phyloP scores from a whole-genome alignment of 2,329 filamentous ascomycete genomes.

The Aureobasidium sp. region DNA sequence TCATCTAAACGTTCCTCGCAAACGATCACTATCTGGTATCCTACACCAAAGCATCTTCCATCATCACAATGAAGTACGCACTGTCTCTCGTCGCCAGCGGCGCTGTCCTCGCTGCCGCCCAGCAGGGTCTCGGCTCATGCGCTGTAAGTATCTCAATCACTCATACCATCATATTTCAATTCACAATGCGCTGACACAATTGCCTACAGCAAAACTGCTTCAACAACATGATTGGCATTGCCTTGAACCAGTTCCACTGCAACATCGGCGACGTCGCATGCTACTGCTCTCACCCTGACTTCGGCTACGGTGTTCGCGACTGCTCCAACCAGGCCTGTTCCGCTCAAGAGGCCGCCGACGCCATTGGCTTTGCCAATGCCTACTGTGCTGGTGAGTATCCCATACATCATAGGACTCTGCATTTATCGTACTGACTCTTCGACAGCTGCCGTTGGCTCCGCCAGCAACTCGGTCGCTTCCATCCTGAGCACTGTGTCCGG shows the following conservation, averaged over 20 bases:
- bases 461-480: slow-evolving; percentile 13
- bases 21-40: slow-evolving; percentile 13
- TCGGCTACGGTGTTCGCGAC: slow-evolving; percentile 35
- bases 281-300: slow-evolving; percentile 31
- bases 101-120: slow-evolving; percentile 29
- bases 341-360: slow-evolving; percentile 21
- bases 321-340: slow-evolving; percentile 32
- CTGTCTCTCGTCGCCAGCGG: slow-evolving; percentile 26
- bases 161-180: not conserved
- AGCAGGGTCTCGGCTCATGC: slow-evolving; percentile 28
- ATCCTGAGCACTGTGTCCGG: slow-evolving; percentile 9
- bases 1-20: not conserved
- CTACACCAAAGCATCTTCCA: slow-evolving; percentile 5
- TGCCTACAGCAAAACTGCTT: slow-evolving; percentile 29
- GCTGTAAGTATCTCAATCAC: slow-evolving; percentile 27
- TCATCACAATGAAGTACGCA: slow-evolving; percentile 30
- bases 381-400: slow-evolving; percentile 25
- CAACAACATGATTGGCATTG: slow-evolving; percentile 31
- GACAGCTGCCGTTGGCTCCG: slow-evolving; percentile 12
- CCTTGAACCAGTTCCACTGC: slow-evolving; percentile 27
- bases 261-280: slow-evolving; percentile 26
- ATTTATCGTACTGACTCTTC: not conserved
- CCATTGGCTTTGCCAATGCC: slow-evolving; percentile 28
- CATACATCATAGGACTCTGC: not conserved
- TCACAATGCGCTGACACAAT: not conserved